phyloP scores from a whole-genome alignment of 1,284 basidiomycete species.

The Ceratorhiza oryzae-sativae region DNA sequence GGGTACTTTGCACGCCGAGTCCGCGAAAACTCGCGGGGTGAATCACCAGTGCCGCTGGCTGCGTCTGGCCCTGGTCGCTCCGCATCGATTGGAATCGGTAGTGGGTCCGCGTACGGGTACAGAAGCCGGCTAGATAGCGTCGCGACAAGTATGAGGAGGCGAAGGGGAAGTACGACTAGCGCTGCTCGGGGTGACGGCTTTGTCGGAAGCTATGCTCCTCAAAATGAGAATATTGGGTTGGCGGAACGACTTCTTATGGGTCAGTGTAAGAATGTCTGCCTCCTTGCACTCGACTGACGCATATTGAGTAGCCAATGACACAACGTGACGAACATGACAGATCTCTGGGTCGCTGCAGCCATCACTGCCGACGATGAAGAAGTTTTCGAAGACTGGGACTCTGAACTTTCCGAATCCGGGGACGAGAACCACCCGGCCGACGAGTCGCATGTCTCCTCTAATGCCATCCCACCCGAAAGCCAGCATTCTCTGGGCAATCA shows the following conservation, averaged over 20 bases:
- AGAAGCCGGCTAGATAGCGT: conserved; percentile 48
- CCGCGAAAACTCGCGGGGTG: conserved; percentile 51
- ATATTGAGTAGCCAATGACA: conserved; percentile 75
- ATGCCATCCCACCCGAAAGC: conserved; percentile 28
- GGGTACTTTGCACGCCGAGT: conserved; percentile 62
- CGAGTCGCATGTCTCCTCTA: conserved; percentile 45
- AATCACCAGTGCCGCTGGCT: conserved; percentile 47
- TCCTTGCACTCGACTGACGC: neutral
- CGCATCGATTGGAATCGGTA: conserved; percentile 58
- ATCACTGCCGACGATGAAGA: conserved; percentile 80
- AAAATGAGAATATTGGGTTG: conserved; percentile 62
- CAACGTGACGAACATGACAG: conserved; percentile 86
- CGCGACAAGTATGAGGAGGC: conserved; percentile 53
- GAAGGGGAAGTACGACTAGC: conserved; percentile 58
- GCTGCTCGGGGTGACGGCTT: conserved; percentile 52
- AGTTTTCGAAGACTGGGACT: conserved; percentile 44
- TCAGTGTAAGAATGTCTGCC: conserved; percentile 44
- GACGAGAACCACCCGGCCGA: conserved; percentile 50
- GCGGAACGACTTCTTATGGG: conserved; percentile 86
- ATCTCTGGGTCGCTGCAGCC: conserved; percentile 92
- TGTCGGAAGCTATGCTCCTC: conserved; percentile 14
- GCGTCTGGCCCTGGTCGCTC: conserved; percentile 13
- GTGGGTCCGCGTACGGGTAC: conserved; percentile 84
- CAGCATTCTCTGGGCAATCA: conserved; percentile 12
- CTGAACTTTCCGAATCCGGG: conserved; percentile 70